Conservation (phyloP, 345 rosid species). For the Litchi chinensis region DNA sequence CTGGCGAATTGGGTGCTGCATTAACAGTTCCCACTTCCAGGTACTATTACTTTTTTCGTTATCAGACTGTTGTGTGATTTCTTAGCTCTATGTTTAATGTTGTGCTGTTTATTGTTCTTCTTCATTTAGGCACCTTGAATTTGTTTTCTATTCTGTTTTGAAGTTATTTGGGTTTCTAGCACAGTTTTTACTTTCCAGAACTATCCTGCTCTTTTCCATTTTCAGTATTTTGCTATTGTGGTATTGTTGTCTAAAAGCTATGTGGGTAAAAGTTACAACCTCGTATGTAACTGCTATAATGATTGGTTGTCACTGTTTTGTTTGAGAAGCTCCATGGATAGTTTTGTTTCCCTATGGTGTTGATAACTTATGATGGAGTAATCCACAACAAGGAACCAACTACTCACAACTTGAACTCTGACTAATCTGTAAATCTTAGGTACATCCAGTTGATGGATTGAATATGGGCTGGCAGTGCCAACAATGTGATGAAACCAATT, state of each 20-base stretch:
- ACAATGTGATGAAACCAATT: neutral
- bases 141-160: neutral
- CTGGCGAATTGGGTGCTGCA: slow-evolving; percentile 74
- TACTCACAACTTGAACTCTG: neutral
- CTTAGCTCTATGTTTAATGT: neutral
- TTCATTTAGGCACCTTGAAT: slow-evolving; percentile 7
- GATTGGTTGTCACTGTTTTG: neutral
- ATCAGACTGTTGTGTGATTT: neutral
- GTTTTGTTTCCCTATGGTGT: neutral
- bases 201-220: neutral
- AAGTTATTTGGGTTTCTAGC: neutral
- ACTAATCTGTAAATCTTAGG: neutral
- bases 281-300: neutral
- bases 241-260: neutral
- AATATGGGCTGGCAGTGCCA: neutral
- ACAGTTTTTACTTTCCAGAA: neutral
- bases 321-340: neutral
- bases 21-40: slow-evolving; percentile 86
- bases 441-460: neutral
- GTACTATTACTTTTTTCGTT: slow-evolving; percentile 32
- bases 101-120: neutral
- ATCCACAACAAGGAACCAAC: neutral
- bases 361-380: neutral
- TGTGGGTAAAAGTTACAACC: neutral
- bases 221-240: neutral